These are phyloP conservation scores for Saccharomyces hybrid DNA, from an alignment of 1,139 yeast genomes.

Conservation along the genomic window DNA sequence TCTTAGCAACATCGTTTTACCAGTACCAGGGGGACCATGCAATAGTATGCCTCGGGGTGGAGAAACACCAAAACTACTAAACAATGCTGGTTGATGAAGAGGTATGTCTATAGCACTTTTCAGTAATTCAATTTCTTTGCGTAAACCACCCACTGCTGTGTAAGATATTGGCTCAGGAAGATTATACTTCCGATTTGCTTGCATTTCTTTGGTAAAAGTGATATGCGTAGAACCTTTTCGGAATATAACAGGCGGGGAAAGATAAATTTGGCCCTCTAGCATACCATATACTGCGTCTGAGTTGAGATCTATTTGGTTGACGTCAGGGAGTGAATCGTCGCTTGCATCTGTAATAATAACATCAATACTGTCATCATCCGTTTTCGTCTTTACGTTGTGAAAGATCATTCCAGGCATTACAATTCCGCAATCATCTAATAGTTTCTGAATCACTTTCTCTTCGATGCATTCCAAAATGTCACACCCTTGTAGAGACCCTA, in stretches of 20 bases:
- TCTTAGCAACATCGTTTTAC: constrained; percentile 81
- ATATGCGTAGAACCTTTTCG: constrained; percentile 37
- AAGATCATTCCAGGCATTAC: constrained; percentile 48
- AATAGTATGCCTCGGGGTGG: constrained; percentile 86
- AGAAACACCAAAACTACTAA: constrained; percentile 75
- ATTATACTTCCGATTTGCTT: constrained; percentile 28
- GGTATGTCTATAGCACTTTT: constrained; percentile 74
- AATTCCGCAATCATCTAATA: constrained; percentile 45
- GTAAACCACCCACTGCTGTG: constrained; percentile 68
- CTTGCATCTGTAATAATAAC: constrained; percentile 27
- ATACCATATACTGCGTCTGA: constrained; percentile 15
- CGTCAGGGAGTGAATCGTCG: constrained; percentile 31
- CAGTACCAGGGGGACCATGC: constrained; percentile 98
- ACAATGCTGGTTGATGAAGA: constrained; percentile 64
- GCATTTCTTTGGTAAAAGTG: constrained; percentile 18
- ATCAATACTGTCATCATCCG: constrained; percentile 22
- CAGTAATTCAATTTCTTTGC: constrained; percentile 52
- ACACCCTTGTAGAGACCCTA: constrained; percentile 29
- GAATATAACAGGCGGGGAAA: constrained; percentile 44
- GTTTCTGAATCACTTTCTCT: constrained; percentile 33
- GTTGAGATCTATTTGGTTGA: constrained; percentile 30
- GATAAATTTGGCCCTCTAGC: constrained; percentile 18
- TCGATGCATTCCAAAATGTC: constrained; percentile 18
- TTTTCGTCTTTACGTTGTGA: constrained; percentile 17
- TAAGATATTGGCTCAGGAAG: constrained; percentile 41